A percentile compares a stretch with the other conserved stretches of the same genome.
phyloP scores from a whole-genome alignment of 2,329 filamentous ascomycete genomes.

The Samsoniella hepiali region DNA sequence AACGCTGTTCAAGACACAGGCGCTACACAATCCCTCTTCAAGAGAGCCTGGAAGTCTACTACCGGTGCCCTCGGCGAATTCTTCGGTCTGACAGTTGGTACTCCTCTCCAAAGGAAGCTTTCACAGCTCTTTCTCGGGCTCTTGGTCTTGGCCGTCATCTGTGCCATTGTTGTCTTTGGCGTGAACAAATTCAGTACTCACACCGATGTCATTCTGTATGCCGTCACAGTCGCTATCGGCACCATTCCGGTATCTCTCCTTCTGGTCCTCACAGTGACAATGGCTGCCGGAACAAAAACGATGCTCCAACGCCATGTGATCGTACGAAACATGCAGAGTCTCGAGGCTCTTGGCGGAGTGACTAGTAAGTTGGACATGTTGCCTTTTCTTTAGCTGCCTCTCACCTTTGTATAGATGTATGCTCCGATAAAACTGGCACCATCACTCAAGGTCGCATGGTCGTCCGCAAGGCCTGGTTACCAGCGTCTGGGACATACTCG shows the following conservation, averaged over 20 bases:
- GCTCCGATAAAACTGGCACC: slow-evolving; percentile 36
- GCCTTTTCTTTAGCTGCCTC: background rate
- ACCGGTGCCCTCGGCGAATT: slow-evolving; percentile 33
- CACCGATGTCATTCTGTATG: slow-evolving; percentile 37
- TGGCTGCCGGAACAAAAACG: slow-evolving; percentile 46
- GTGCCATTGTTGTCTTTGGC: slow-evolving; percentile 38
- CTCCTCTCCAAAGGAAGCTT: slow-evolving; percentile 65
- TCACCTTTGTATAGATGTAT: slow-evolving; percentile 25
- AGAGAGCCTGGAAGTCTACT: background rate
- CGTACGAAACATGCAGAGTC: slow-evolving; percentile 43
- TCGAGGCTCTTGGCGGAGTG: slow-evolving; percentile 49
- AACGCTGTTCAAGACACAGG: background rate
- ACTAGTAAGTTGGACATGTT: slow-evolving; percentile 36
- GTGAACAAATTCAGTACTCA: slow-evolving; percentile 35
- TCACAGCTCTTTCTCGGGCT: slow-evolving; percentile 64
- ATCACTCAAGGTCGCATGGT: slow-evolving; percentile 33
- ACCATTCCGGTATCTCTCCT: slow-evolving; percentile 46
- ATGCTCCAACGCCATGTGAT: slow-evolving; percentile 48
- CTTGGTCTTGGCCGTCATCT: slow-evolving; percentile 52
- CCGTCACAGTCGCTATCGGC: slow-evolving; percentile 39
- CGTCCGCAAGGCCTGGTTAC: slow-evolving; percentile 31
- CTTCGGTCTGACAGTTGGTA: slow-evolving; percentile 52
- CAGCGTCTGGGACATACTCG: slow-evolving; percentile 32
- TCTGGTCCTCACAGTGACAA: slow-evolving; percentile 52
- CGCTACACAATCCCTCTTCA: slow-evolving; percentile 10